phyloP scores from a whole-genome alignment of 768 basidiomycete genomes.

The Boletus edulis region DNA sequence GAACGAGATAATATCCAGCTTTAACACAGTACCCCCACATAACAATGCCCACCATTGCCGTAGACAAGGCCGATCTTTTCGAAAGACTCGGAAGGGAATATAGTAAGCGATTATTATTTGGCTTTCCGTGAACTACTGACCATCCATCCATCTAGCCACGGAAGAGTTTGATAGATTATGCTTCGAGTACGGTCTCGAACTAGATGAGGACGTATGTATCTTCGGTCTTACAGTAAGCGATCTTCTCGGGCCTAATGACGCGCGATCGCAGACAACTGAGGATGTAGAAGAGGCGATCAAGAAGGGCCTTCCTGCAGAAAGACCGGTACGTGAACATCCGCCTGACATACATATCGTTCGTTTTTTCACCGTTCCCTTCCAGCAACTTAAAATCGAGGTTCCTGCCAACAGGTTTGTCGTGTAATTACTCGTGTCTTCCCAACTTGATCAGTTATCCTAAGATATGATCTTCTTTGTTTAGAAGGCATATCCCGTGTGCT shows the following conservation, averaged over 20 bases:
- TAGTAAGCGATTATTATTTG: conserved; percentile 45
- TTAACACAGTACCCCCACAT: neutral
- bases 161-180: conserved; percentile 94
- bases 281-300: conserved; percentile 81
- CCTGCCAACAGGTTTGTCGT: conserved; percentile 85
- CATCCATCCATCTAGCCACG: conserved; percentile 54
- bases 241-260: neutral
- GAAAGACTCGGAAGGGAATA: conserved; percentile 79
- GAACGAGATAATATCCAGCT: neutral
- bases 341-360: neutral
- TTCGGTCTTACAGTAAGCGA: neutral
- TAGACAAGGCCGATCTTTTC: conserved; percentile 95
- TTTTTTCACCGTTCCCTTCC: conserved; percentile 9
- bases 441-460: conserved; percentile 29
- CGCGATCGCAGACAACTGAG: conserved; percentile 70
- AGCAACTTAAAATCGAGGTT: conserved; percentile 99
- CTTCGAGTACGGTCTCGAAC: conserved; percentile 96
- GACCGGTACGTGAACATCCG: conserved; percentile 55
- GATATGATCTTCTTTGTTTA: conserved; percentile 97
- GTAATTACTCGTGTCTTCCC: neutral
- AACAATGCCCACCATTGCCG: conserved; percentile 89
- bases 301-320: conserved; percentile 81
- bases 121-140: conserved; percentile 10
- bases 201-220: conserved; percentile 90
- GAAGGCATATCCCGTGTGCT: conserved; percentile 92